Base-by-base conservation (phyloP, 257 asterid species). In the Ilex aquifolium region DNA sequence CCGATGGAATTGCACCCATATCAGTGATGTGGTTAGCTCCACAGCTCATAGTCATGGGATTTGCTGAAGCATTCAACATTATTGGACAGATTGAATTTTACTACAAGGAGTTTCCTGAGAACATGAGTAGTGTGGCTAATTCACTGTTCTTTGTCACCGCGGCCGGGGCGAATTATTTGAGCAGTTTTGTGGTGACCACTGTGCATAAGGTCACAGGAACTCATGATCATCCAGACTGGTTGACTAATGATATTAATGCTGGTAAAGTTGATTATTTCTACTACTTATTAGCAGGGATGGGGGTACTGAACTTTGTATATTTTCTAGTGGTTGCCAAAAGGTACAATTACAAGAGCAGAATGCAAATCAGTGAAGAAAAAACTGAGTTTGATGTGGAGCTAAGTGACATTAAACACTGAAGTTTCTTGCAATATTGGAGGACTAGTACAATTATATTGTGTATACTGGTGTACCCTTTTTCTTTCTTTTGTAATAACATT, bases 21-120 rank as follows among this genome's bases (percentile, higher is more conserved):
- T 58, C 91, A 1, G 97, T 89, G 0, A 62, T 92, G 58, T 89
- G 96, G 95, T 75, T 92, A 5, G 89, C 96, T 42, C 99, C 99
- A 0, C 99, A 92, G 56, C 64, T 92, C 27, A 78, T 92, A 2
- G 75, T 92, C 15, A 89, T 92, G 97, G 99, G 99, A 5, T 87
- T 92, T 7, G 82, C 94, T 0, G 99, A 92, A 65, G 97, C 97
- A 4, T 89, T 89, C 27, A 87, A 83, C 17, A 80, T 87, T 1
- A 72, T 89, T 7, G 99, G 95, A 0, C 99, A 93, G 48, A 85
- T 90, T 3, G 97, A 93, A 73, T 82, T 93, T 13, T 90, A 80
- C 56, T 85, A 90, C 67, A 87, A 80, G 69, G 99, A 93, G 74
- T 90, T 90, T 30, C 99, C 99, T 0, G 95, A 87, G 44, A 82